Conservation (phyloP, 1,284 basidiomycete genomes). For the Rhodotorula sp. region DNA sequence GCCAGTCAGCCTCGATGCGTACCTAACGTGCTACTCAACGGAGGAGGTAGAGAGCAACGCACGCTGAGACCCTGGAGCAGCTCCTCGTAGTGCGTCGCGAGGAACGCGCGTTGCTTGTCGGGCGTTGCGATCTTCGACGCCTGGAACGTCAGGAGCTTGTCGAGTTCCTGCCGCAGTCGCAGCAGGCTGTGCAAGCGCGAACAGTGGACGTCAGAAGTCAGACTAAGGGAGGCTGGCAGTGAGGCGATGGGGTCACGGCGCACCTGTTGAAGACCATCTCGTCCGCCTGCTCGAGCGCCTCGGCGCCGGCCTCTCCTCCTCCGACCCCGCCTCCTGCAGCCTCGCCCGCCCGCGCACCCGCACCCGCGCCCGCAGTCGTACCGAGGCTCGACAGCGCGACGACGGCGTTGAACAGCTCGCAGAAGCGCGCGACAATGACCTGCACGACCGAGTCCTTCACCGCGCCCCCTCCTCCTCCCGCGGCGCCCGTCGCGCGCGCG, state of each 20-base stretch:
- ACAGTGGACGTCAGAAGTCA: too few relatives aligned
- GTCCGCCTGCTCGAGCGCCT: slow-evolving; percentile 57
- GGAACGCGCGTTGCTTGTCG: slow-evolving; percentile 65
- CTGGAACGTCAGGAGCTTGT: slow-evolving; percentile 72
- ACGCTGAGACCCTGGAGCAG: slow-evolving; percentile 77
- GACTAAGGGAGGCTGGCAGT: not conserved
- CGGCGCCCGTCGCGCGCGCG: slow-evolving; percentile 55
- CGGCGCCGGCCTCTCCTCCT: not conserved
- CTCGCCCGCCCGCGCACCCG: not conserved
- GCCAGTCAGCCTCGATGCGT: not conserved
- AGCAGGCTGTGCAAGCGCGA: slow-evolving; percentile 61
- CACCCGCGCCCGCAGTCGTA: not conserved
- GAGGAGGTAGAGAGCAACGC: slow-evolving; percentile 46
- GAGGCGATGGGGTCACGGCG: slow-evolving; percentile 37
- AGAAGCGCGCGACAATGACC: slow-evolving; percentile 65
- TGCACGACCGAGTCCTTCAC: slow-evolving; percentile 62
- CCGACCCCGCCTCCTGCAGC: not conserved
- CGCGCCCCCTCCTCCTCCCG: slow-evolving; percentile 63
- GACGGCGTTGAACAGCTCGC: slow-evolving; percentile 73
- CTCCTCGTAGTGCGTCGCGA: slow-evolving; percentile 71
- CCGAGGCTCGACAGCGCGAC: slow-evolving; percentile 54
- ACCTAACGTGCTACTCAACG: not conserved
- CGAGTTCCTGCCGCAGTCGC: slow-evolving; percentile 82
- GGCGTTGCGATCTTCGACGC: slow-evolving; percentile 67
- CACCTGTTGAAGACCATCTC: slow-evolving; percentile 93